Evolutionary conservation across 2,329 filamentous ascomycete species (phyloP), one percentile per base, ranked within the genome.

Genomic region (Sclerotinia sclerotiorum): DNA sequence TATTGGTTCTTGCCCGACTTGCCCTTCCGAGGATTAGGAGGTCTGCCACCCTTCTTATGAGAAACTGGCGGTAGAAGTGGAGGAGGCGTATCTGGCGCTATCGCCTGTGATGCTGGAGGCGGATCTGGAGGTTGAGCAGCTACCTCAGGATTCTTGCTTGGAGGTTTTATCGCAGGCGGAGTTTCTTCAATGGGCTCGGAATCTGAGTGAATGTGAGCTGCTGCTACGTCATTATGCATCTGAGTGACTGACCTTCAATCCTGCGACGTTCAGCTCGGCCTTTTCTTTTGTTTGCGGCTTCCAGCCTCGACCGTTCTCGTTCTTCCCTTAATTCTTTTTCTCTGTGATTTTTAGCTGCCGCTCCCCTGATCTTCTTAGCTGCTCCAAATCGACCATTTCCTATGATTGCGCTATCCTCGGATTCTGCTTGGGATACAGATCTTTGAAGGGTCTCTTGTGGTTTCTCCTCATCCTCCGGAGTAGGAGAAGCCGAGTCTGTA

Each of bases 1-100:
- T 94, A 94, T 78, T 95, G 92, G 72, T 94, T 95, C 71, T 90
- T 88, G 24, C 90, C 90, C 69, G 87, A 77, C 69, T 89, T 88
- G 48, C 85, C 88, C 73, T 88, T 87, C 70, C 90, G 88, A 75
- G 90, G 88, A 73, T 85, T 83, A 8, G 88, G 84, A 73, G 87
- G 85, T 75, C 88, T 83, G 68, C 86, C 76, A 76, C 85, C 83
- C 79, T 90, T 90, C 77, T 90, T 91, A 68, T 85, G 83, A 2
- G 83, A 81, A 67, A 83, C 77, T 67, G 83, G 75, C 66, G 79
- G 73, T 76, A 79, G 73, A 73, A 76, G 72, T 29, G 81, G 74
- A 10, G 82, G 82, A 15, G 84, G 82, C 0, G 83, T 83, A 63
- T 85, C 83, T 1, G 83, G 80, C 2, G 80, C 75, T 2, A 82